Conservation (phyloP, 192 early-diverging fungal genomes). For the Physocladia obscura region DNA sequence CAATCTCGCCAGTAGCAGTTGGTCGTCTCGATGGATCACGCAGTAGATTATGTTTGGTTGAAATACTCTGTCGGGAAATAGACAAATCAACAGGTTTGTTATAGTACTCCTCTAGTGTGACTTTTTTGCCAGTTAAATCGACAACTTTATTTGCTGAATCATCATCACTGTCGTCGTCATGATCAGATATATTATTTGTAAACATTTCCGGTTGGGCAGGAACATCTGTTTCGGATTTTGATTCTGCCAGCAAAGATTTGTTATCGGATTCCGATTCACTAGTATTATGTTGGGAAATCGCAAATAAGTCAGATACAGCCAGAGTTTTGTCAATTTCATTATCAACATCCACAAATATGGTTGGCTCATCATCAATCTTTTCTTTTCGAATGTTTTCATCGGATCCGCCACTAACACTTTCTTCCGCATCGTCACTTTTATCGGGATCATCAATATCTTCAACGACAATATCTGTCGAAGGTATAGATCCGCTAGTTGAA, state of each 20-base stretch:
- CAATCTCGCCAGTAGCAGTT: neutral
- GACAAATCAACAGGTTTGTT: constrained; percentile 24
- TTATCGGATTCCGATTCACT: neutral
- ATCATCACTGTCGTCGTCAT: too few species aligned
- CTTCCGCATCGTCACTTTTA: constrained; percentile 2
- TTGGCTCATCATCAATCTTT: constrained; percentile 21
- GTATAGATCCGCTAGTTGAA: neutral
- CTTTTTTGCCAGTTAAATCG: constrained; percentile 2
- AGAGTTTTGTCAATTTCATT: neutral
- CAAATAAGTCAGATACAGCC: neutral
- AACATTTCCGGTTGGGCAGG: too few species aligned
- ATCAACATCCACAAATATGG: neutral
- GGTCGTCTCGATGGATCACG: neutral
- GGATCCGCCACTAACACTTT: neutral
- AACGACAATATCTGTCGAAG: neutral
- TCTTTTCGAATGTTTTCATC: too few species aligned
- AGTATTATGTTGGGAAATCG: neutral
- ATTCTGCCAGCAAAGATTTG: neutral
- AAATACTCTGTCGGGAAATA: constrained; percentile 35
- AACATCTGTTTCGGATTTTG: too few species aligned
- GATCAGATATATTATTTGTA: too few species aligned
- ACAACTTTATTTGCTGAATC: constrained; percentile 1
- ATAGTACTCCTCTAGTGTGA: constrained; percentile 42
- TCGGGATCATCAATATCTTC: constrained; percentile 2
- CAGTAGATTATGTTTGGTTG: constrained; percentile 26